Percentiles rank a stretch among this genome's conserved stretches.
Evolutionary conservation across 169 alveolate species (phyloP).

Genomic region (Cryptosporidium sp.): DNA sequence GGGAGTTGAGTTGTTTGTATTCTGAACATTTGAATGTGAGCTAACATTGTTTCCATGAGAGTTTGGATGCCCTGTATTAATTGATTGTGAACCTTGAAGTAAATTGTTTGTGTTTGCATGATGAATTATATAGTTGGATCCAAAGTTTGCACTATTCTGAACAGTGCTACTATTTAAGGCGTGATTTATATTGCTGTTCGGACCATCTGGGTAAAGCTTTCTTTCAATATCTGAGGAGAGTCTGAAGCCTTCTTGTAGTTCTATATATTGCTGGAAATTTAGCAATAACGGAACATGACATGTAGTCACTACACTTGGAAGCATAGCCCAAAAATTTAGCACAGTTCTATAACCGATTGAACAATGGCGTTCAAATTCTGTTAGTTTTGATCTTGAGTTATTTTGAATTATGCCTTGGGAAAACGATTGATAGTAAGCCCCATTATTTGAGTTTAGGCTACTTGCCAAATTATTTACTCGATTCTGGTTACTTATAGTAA

Average conservation of each 20-base stretch:
- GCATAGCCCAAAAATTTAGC: constrained; percentile 73
- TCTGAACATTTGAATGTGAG: background rate
- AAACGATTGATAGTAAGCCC: constrained; percentile 9
- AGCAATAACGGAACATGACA: constrained; percentile 77
- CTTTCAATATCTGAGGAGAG: constrained; percentile 74
- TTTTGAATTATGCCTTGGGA: constrained; percentile 3
- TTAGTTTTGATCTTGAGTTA: constrained; percentile 39
- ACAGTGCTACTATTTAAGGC: background rate
- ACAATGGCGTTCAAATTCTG: constrained; percentile 74
- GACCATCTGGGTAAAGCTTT: constrained; percentile 47
- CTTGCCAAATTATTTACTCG: background rate
- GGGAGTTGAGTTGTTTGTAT: constrained; percentile 29
- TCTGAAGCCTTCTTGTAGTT: constrained; percentile 78
- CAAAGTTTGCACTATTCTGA: constrained; percentile 6
- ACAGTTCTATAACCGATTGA: constrained; percentile 73
- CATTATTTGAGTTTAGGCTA: background rate
- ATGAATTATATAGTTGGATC: background rate
- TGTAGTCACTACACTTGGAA: constrained; percentile 62
- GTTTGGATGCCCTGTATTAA: background rate
- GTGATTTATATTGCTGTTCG: background rate
- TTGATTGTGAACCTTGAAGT: background rate
- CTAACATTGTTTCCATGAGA: constrained; percentile 14
- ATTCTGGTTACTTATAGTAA: background rate
- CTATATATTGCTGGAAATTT: constrained; percentile 79
- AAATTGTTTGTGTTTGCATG: background rate